phyloP scores from a whole-genome alignment of 1,284 basidiomycete species.

The Athelia psychrophila region DNA sequence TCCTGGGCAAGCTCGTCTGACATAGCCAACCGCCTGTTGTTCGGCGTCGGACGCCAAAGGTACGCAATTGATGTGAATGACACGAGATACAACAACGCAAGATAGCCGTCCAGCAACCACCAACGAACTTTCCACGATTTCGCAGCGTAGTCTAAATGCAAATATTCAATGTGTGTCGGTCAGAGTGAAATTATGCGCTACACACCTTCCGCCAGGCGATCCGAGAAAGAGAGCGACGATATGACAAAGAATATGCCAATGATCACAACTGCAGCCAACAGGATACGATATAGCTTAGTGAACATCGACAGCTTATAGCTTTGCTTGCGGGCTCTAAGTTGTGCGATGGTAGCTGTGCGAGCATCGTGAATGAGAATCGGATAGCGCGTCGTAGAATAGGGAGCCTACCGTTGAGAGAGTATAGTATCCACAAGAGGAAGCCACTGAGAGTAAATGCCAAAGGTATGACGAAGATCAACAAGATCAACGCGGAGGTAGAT shows the following conservation, averaged over 20 bases:
- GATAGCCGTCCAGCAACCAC: constrained; percentile 97
- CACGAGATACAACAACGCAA: constrained; percentile 80
- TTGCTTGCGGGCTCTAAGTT: constrained; percentile 84
- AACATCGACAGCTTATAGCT: constrained; percentile 87
- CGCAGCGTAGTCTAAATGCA: constrained; percentile 77
- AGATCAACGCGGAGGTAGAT: constrained; percentile 75
- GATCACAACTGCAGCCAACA: constrained; percentile 82
- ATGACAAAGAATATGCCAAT: constrained; percentile 92
- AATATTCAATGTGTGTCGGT: constrained; percentile 1
- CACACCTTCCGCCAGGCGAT: constrained; percentile 83
- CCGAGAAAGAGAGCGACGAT: constrained; percentile 89
- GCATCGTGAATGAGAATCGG: constrained; percentile 2
- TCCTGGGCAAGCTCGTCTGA: constrained; percentile 86
- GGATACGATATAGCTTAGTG: constrained; percentile 81
- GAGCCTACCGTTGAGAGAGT: constrained; percentile 81
- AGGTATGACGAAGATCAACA: constrained; percentile 88
- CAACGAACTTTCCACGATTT: constrained; percentile 93
- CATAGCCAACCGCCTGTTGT: constrained; percentile 90
- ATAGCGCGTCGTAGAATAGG: constrained; percentile 1
- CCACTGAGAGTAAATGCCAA: constrained; percentile 91
- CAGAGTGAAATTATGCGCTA: constrained; percentile 5
- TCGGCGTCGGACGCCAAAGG: constrained; percentile 91
- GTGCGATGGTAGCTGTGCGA: constrained; percentile 73
- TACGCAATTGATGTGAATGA: constrained; percentile 85
- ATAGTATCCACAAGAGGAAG: constrained; percentile 95